Conservation (phyloP, 495 filamentous ascomycete genomes). For the Darksidea phi region DNA sequence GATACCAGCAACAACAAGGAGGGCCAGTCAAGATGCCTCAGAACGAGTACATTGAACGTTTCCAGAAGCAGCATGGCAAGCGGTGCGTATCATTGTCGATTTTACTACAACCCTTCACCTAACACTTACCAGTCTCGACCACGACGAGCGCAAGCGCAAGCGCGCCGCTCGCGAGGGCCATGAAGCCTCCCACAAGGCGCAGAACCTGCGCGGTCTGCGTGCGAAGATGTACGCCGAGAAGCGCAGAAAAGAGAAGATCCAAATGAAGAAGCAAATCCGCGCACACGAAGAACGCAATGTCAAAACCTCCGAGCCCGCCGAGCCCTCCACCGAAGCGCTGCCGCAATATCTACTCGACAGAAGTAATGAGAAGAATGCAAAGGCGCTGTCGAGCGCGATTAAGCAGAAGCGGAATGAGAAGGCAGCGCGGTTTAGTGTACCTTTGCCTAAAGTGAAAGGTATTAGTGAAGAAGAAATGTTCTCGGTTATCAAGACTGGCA, state of each 20-base stretch:
- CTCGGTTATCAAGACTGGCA: constrained; percentile 94
- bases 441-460: constrained; percentile 76
- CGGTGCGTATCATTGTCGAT: constrained; percentile 45
- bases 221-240: constrained; percentile 95
- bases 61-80: constrained; percentile 77
- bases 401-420: constrained; percentile 90
- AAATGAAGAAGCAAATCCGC: constrained; percentile 96
- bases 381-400: constrained; percentile 78
- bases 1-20: background rate
- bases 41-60: constrained; percentile 93
- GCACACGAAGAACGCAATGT: constrained; percentile 92
- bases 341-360: constrained; percentile 91
- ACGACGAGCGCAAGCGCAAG: constrained; percentile 90
- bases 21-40: constrained; percentile 63
- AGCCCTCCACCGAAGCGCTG: constrained; percentile 69
- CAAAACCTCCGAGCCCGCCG: constrained; percentile 77
- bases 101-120: background rate
- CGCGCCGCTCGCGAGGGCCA: constrained; percentile 82
- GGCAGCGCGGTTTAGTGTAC: constrained; percentile 93
- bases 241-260: constrained; percentile 95
- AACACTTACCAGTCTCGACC: constrained; percentile 17
- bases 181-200: constrained; percentile 78
- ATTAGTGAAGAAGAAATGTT: constrained; percentile 98
- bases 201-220: constrained; percentile 84
- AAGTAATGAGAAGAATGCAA: constrained; percentile 79